Base-by-base conservation (phyloP, 352 stramenopile species). In the Thalassiosira pacifica region DNA sequence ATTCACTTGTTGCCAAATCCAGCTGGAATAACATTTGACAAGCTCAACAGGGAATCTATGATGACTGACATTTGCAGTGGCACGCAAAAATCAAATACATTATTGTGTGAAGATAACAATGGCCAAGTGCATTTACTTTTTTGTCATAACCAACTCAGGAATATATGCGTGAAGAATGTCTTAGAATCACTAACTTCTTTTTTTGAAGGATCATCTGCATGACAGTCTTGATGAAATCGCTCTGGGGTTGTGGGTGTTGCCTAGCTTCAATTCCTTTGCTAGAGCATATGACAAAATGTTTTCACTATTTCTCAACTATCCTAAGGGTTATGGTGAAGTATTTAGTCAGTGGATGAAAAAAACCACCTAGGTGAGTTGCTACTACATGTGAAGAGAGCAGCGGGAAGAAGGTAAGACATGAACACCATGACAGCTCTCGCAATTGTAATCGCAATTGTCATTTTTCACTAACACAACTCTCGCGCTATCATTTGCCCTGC, bases 1-100 rank as follows among this genome's bases (percentile, higher is more conserved):
- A 11, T 71, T 11, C 37, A 53, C n/a, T 32, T 48, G 32, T 6
- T 48, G 8, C n/a, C 42, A 13, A 71, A 22, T 11, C 26, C 40
- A 27, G 52, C 61, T 31, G 66, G 32, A 64, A 42, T 63, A 9
- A 32, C 72, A 34, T 42, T 79, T 18, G 31, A 67, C 37, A 79
- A 79, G 57, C 40, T 79, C 32, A 31, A 9, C 3, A 32, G 31
- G 10, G 59, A 19, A 40, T 22, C 37, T 29, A 40, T 63, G 10
- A 79, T 67, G 32, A 73, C 72, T 27, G 72, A 79, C 40, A 79
- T 59, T 18, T 79, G 72, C 34, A 79, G 72, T 42, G 32, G 32
- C 45, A 59, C 72, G n/a, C 6, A 24, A 27, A 70, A 72, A 26
- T 32, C 59, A 18, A 79, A 79, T 63, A 16, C 2, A 27, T 16